A percentile compares a stretch with the other conserved stretches of the same genome.
Conservation (phyloP, 352 stramenopile genomes). For the Pilasporangium apinafurcum region DNA sequence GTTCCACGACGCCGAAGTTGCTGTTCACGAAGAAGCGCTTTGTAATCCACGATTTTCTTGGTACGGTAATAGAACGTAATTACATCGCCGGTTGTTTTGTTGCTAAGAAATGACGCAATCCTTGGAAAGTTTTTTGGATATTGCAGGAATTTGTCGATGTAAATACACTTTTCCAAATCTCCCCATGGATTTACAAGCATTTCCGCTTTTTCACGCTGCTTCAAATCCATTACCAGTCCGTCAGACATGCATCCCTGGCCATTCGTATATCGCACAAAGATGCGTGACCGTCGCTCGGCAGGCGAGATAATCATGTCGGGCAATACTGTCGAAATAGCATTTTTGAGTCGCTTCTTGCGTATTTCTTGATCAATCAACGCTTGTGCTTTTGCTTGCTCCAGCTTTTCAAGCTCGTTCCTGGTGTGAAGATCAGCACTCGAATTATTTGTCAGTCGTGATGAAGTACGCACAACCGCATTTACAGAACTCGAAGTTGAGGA, state of each 20-base stretch:
- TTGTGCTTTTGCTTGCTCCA: constrained; percentile 74
- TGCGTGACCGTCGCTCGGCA: constrained; percentile 40
- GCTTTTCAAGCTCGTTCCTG: constrained; percentile 73
- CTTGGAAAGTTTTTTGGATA: constrained; percentile 98
- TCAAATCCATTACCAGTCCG: constrained; percentile 54
- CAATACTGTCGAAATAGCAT: constrained; percentile 74
- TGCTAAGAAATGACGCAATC: constrained; percentile 92
- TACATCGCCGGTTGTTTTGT: constrained; percentile 96
- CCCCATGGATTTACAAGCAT: constrained; percentile 94
- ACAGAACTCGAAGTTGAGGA: too few species aligned
- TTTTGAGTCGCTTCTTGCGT: constrained; percentile 78
- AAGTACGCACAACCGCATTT: constrained; percentile 51
- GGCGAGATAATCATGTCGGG: constrained; percentile 76
- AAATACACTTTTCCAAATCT: constrained; percentile 99
- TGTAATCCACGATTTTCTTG: constrained; percentile 98
- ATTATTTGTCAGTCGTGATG: constrained; percentile 83
- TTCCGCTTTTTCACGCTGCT: constrained; percentile 56
- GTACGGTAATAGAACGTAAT: constrained; percentile 98
- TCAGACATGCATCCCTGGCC: constrained; percentile 62
- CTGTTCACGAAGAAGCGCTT: constrained; percentile 88
- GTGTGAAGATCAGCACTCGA: constrained; percentile 66
- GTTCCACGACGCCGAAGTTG: constrained; percentile 75
- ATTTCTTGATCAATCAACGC: constrained; percentile 75
- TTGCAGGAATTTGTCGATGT: constrained; percentile 98
- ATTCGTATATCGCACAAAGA: constrained; percentile 45